Evolutionary conservation across 345 rosid species (phyloP), one percentile per base, ranked within the genome.

Genomic region (Eutrema yunnanense): DNA sequence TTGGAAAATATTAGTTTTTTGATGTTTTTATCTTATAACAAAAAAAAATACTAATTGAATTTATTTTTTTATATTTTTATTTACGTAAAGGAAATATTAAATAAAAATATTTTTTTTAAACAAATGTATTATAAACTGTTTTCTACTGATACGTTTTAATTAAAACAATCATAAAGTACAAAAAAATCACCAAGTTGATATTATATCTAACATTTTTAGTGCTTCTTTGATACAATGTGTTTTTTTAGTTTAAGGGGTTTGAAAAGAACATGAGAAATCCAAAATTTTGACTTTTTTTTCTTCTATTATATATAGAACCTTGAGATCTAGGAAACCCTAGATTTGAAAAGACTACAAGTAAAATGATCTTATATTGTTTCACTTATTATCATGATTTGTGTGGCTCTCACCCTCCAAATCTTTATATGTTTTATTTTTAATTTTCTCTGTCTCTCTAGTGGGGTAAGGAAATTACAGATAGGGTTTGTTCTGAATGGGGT

Each of bases 251-350:
- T 66, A 34, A 29, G 9, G 47, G 56, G 37, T 51, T 29, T 68
- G 65, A 36, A 53, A 71, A 71, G 48, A 64, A 51, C 49, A 63
- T 43, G 56, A 57, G 66, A 42, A 63, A 58, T 77, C 72, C 76
- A 77, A 77, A 77, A 50, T 47, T 57, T 77, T 43, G 73, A 71
- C 80, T 53, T 68, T 75, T 55, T 55, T 40, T 22, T 22, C 26
- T 52, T 22, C 11, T 65, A 53, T 49, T 19, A 49, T 33, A 49
- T 19, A 49, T 33, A 49, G 55, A 77, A 40, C 76, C 73, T 65
- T 65, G 76, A 76, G 67, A 56, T 70, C 11, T 71, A 58, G 67
- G 67, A 65, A 76, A 76, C 72, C 80, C 80, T 70, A 70, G 65
- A 54, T 63, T 48, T 64, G 80, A 76, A 70, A 71, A 76, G 72